These are phyloP conservation scores for Hymenoscyphus fraxineus DNA, from an alignment of 2,329 filamentous ascomycete genomes.

Conservation along the genomic window DNA sequence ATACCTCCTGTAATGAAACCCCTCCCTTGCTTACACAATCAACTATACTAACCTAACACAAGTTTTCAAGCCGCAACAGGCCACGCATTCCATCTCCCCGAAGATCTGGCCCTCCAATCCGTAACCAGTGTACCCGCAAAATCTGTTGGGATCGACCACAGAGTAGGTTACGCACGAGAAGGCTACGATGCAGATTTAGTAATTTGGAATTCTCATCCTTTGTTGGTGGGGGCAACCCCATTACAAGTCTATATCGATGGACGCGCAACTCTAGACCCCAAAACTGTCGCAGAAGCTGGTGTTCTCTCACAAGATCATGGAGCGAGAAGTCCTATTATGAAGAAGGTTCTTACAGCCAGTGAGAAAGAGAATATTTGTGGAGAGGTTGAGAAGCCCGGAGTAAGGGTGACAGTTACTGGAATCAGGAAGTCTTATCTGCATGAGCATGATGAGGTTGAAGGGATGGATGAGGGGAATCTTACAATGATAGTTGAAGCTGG, in stretches of 20 bases:
- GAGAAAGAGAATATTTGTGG: constrained; percentile 30
- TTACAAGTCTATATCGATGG: constrained; percentile 48
- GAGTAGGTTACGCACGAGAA: constrained; percentile 42
- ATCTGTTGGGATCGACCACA: constrained; percentile 41
- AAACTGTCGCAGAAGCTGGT: constrained; percentile 31
- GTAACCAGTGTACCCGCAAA: constrained; percentile 45
- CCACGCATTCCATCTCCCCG: constrained; percentile 41
- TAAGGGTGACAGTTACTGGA: constrained; percentile 38
- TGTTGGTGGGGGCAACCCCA: constrained; percentile 43
- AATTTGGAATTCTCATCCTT: constrained; percentile 47
- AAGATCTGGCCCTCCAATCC: constrained; percentile 40
- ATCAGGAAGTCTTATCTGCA: constrained; percentile 38
- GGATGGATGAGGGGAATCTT: constrained; percentile 24
- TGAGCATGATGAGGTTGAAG: constrained; percentile 21
- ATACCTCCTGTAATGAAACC: constrained; percentile 37
- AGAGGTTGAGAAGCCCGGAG: constrained; percentile 21
- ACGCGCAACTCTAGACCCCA: constrained; percentile 35
- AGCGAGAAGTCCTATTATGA: constrained; percentile 25
- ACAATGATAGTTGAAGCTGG: constrained; percentile 42
- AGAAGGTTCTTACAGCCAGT: constrained; percentile 25
- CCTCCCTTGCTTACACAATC: not conserved
- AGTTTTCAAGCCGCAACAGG: constrained; percentile 40
- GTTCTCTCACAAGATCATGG: constrained; percentile 1
- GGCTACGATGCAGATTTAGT: constrained; percentile 50
- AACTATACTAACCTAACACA: not conserved